These are phyloP conservation scores for Boeremia exigua DNA, from an alignment of 2,329 filamentous ascomycete genomes.

Conservation along the genomic window DNA sequence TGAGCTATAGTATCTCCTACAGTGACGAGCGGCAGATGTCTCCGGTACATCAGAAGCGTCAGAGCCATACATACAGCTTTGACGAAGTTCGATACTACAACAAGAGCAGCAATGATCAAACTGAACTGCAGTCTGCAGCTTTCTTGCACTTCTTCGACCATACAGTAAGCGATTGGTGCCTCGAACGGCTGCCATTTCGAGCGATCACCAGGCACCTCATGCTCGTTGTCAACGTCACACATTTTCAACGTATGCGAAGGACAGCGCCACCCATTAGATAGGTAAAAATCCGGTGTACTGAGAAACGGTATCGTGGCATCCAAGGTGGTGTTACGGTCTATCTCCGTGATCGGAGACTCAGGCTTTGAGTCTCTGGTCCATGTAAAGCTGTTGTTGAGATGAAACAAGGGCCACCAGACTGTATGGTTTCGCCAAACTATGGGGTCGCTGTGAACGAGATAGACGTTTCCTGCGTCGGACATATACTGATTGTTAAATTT, in stretches of 20 bases:
- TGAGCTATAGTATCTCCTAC: conserved; percentile 3
- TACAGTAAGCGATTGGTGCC: conserved; percentile 22
- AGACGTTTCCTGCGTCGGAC: conserved; percentile 19
- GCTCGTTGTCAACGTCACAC: conserved; percentile 8
- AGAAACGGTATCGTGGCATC: conserved; percentile 1
- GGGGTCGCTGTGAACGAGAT: conserved; percentile 15
- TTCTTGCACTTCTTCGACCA: conserved; percentile 26
- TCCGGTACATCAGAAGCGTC: neutral
- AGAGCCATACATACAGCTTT: conserved; percentile 7
- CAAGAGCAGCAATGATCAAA: neutral
- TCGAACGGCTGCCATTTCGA: conserved; percentile 20
- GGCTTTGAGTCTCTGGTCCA: neutral
- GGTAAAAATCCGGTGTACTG: conserved; percentile 9
- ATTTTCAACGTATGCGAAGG: conserved; percentile 1
- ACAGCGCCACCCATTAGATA: conserved; percentile 23
- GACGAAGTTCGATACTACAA: neutral
- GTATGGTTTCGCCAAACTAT: conserved; percentile 16
- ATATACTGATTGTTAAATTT: conserved; percentile 20
- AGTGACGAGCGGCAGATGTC: neutral
- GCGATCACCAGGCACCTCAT: conserved; percentile 12
- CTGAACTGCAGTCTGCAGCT: conserved; percentile 3
- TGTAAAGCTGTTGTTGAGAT: neutral
- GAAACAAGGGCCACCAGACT: conserved; percentile 1
- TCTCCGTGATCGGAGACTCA: too few relatives aligned
- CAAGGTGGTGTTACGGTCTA: neutral